These are phyloP conservation scores for Cinnamomum chago DNA, from an alignment of 164 flowering plant genomes.

Conservation along the genomic window DNA sequence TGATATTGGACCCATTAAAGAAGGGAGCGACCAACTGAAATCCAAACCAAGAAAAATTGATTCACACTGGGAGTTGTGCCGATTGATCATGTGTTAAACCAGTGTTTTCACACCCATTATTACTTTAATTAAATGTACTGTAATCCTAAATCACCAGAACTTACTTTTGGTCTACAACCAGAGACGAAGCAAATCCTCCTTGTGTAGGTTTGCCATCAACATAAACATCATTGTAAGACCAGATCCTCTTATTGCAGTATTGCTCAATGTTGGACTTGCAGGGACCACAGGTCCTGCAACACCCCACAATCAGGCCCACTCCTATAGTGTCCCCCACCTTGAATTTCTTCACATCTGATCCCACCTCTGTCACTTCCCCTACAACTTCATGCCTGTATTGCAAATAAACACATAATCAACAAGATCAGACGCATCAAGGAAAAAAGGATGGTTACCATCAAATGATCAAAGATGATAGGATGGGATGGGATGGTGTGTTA, in stretches of 20 bases:
- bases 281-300: conserved; percentile 52
- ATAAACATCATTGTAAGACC: conserved; percentile 87
- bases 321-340: conserved; percentile 53
- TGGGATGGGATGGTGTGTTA: conserved; percentile 30
- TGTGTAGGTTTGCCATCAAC: conserved; percentile 89
- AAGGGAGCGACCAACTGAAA: no score
- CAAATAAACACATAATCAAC: background rate
- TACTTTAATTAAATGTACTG: background rate
- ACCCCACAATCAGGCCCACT: conserved; percentile 51
- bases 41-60: no score
- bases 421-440: background rate
- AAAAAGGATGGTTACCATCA: background rate
- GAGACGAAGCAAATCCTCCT: conserved; percentile 76
- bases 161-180: conserved; percentile 88
- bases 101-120: background rate
- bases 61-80: background rate
- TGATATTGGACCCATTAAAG: no score
- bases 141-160: background rate
- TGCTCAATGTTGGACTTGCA: conserved; percentile 82
- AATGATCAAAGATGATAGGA: background rate
- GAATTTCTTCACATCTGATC: conserved; percentile 42
- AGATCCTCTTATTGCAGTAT: conserved; percentile 84
- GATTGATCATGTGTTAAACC: no score
- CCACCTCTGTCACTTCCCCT: conserved; percentile 56
- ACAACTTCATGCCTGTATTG: conserved; percentile 57